These are phyloP conservation scores for Phylloporus sp. DNA, from an alignment of 768 basidiomycete genomes.

Conservation along the genomic window DNA sequence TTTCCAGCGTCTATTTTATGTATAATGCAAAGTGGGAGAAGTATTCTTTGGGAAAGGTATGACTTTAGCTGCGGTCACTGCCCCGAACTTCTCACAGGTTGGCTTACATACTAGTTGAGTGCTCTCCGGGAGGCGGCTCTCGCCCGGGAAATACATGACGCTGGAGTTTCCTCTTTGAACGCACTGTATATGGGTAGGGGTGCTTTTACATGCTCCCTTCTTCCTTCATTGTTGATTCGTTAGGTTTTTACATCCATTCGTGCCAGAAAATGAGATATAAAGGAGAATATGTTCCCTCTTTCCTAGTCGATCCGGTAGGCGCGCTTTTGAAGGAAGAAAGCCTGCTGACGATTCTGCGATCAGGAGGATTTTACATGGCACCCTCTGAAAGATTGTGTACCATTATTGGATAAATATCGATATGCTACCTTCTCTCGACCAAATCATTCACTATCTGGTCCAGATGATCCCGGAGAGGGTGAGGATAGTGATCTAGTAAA, in stretches of 20 bases:
- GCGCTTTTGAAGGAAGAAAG: not conserved
- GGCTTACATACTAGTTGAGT: conserved; percentile 54
- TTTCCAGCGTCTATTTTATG: conserved; percentile 87
- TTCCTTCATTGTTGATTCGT: not conserved
- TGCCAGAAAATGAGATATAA: conserved; percentile 97
- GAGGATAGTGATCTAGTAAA: not conserved
- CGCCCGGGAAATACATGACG: conserved; percentile 67
- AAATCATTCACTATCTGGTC: conserved; percentile 45
- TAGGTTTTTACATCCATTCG: conserved; percentile 90
- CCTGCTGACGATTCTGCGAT: conserved; percentile 3
- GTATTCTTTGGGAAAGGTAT: conserved; percentile 76
- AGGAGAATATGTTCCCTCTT: conserved; percentile 87
- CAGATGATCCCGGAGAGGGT: conserved; percentile 30
- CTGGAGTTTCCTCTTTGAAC: conserved; percentile 59
- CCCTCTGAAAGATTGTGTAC: conserved; percentile 55
- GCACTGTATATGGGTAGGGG: conserved; percentile 83
- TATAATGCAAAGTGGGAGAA: conserved; percentile 71
- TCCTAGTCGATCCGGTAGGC: conserved; percentile 78
- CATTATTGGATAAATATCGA: conserved; percentile 60
- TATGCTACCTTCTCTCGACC: conserved; percentile 69
- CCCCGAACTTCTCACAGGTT: not conserved
- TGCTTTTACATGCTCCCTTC: not conserved
- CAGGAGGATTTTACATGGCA: conserved; percentile 81
- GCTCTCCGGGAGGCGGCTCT: conserved; percentile 80
- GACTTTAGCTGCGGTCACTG: not conserved